Base-by-base conservation (phyloP, 139 green algal genomes). In the Marvania coccoides region DNA sequence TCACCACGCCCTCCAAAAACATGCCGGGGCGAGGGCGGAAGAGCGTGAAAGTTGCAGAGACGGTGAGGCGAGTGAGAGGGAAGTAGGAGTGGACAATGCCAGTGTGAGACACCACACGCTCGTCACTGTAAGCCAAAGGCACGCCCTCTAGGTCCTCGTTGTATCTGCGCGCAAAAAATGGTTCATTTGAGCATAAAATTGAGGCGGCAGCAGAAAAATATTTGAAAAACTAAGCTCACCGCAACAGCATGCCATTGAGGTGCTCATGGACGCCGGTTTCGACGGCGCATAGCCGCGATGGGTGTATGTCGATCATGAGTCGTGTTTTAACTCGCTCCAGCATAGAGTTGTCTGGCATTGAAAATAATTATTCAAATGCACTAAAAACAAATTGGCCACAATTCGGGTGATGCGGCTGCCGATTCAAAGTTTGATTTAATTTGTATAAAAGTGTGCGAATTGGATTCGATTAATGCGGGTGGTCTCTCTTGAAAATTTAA, bases 71-170 rank as follows among this genome's bases (percentile, higher is more conserved):
- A 29, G 78, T 63, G 63, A 74, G 80, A 3, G 82, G 77, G 37
- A 84, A 85, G 60, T 87, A 87, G 10, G 78, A 68, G 63, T 83
- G 79, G 28, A 87, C 77, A 35, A 48, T 5, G 2, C 73, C 77
- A 63, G 70, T 60, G 53, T 64, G 10, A 5, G 65, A 68, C 36
- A 77, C 45, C 28, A 80, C 33, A 12, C 45, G 57, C 9, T 67
- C 54, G 29, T 78, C 69, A 24, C 30, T 35, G 29, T 79, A 86
- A 3, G 79, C 56, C 46, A 87, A 31, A 47, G 81, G 8, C 4
- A 87, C 65, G 9, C 78, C 81, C 5, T 72, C 65, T 9, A 86
- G 51, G 26, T 84, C 68, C 3, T 87, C 71, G 39, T 72, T 77
- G 30, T 81, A 87, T 33, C 81, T 83, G 73, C 62, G 29, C 26